Base-by-base conservation (phyloP, 2,329 filamentous ascomycete species). In the Colletotrichum filicis region DNA sequence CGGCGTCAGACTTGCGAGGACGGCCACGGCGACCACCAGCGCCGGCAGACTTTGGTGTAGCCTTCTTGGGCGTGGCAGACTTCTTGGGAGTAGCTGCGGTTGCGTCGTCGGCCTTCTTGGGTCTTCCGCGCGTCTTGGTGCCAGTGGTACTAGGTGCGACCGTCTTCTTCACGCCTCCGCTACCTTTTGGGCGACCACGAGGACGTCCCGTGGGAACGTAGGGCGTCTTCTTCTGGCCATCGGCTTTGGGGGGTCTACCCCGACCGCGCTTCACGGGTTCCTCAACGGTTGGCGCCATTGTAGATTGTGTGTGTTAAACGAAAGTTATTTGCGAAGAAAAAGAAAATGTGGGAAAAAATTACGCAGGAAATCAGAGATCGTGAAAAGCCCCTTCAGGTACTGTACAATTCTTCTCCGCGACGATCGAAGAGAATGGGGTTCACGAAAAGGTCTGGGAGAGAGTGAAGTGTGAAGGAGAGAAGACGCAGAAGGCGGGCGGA, bases 101-200 rank as follows among this genome's bases (percentile, higher is more conserved):
- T 58, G 61, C 46, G 22, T 75, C 65, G 42, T 77, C 78, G 56
- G 71, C 72, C 74, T 80, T 82, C 74, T 77, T 78, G 61, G 82
- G 81, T 42, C 79, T 74, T 28, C 80, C 80, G 35, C 82, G 81
- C 24, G 75, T 77, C 56, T 77, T 72, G 16, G 37, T 42, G 61
- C 77, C 73, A 58, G 76, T 26, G 68, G 60, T 19, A 14, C 74
- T 49, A 37, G 73, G 52, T 60, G 42, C 42, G n/a, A 71, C 60
- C 5, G 76, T 73, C 52, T 69, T 74, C 69, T 79, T 79, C 75
- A 79, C 82, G 72, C 80, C 79, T 72, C 77, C 80, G 73, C 79
- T 82, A 76, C 86, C 86, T 69, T 83, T 83, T 52, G 86, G 86
- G 11, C 86, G 84, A 32, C 86, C 86, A n/a, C 86, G 85, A 53